Evolutionary conservation across 2,329 filamentous ascomycete genomes (phyloP).

Genomic region (Sporothrix euskadiensis): DNA sequence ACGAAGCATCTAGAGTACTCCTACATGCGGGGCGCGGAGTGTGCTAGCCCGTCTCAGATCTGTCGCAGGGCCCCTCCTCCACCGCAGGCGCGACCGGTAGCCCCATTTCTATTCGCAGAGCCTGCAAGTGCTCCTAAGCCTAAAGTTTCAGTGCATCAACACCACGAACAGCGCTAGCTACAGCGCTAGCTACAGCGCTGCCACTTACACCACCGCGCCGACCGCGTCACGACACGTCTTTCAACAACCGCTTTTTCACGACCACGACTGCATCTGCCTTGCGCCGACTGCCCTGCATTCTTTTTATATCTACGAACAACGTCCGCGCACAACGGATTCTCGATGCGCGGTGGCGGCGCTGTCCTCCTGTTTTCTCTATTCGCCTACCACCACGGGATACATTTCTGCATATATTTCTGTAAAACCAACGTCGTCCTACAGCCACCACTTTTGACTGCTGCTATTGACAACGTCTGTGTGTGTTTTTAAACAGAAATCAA

Average conservation of each 20-base stretch:
- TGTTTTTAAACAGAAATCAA: conserved; percentile 30
- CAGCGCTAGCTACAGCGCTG: not conserved
- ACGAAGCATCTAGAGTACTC: not conserved
- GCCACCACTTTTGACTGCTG: too few species aligned
- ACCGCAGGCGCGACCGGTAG: conserved; percentile 3
- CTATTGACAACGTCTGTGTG: conserved; percentile 17
- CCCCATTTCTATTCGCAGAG: conserved; percentile 15
- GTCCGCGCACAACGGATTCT: not conserved
- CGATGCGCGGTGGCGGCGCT: not conserved
- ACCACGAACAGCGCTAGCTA: not conserved
- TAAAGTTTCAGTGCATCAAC: not conserved
- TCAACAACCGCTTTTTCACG: not conserved
- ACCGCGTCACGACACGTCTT: not conserved
- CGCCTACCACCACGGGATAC: not conserved
- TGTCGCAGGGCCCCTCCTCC: conserved; percentile 43
- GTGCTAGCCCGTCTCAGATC: conserved; percentile 29
- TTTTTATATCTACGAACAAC: conserved; percentile 12
- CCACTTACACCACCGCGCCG: not conserved
- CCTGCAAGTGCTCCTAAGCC: not conserved
- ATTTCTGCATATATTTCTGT: not conserved
- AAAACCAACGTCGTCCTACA: not conserved
- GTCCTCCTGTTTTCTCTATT: not conserved
- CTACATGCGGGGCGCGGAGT: conserved; percentile 24
- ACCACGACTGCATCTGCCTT: not conserved
- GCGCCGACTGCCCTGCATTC: not conserved